phyloP scores from a whole-genome alignment of 352 stramenopile species.

The Globisporangium cederbergense region DNA sequence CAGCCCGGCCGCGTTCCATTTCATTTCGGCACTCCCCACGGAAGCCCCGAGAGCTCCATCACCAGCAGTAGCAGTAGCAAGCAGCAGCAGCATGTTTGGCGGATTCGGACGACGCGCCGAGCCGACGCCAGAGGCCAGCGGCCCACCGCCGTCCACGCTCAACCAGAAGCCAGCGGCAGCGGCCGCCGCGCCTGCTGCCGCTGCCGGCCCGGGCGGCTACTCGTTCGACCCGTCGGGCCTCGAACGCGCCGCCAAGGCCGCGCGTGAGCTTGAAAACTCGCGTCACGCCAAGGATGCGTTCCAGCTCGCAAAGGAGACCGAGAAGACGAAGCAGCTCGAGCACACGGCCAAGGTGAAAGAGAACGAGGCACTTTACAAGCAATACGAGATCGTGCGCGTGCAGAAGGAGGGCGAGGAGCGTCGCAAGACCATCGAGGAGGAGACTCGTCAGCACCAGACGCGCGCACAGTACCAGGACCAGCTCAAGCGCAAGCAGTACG shows the following conservation, averaged over 20 bases:
- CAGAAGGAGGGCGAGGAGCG: slow-evolving; percentile 96
- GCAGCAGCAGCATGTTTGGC: slow-evolving; percentile 18
- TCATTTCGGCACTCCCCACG: slow-evolving; percentile 1
- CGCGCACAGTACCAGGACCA: slow-evolving; percentile 97
- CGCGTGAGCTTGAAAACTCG: slow-evolving; percentile 94
- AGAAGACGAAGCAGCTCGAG: slow-evolving; percentile 94
- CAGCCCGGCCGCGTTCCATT: neutral
- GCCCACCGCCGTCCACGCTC: slow-evolving; percentile 13
- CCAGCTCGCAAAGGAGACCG: slow-evolving; percentile 94
- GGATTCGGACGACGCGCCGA: slow-evolving; percentile 20
- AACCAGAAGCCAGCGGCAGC: slow-evolving; percentile 24
- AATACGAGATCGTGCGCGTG: slow-evolving; percentile 93
- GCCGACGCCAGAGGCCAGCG: slow-evolving; percentile 15
- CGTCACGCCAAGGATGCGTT: slow-evolving; percentile 93
- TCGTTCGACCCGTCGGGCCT: slow-evolving; percentile 96
- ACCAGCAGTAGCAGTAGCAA: neutral
- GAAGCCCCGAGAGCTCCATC: slow-evolving; percentile 2
- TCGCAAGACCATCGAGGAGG: slow-evolving; percentile 95
- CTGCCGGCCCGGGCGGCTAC: slow-evolving; percentile 46
- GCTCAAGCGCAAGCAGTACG: slow-evolving; percentile 98
- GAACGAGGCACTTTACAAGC: slow-evolving; percentile 91
- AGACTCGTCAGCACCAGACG: slow-evolving; percentile 97
- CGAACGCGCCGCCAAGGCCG: slow-evolving; percentile 96
- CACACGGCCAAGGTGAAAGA: slow-evolving; percentile 91
- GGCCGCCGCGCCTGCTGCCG: slow-evolving; percentile 7